Conservation (phyloP, 192 early-diverging fungal genomes). For the Backusella psychrophila region DNA sequence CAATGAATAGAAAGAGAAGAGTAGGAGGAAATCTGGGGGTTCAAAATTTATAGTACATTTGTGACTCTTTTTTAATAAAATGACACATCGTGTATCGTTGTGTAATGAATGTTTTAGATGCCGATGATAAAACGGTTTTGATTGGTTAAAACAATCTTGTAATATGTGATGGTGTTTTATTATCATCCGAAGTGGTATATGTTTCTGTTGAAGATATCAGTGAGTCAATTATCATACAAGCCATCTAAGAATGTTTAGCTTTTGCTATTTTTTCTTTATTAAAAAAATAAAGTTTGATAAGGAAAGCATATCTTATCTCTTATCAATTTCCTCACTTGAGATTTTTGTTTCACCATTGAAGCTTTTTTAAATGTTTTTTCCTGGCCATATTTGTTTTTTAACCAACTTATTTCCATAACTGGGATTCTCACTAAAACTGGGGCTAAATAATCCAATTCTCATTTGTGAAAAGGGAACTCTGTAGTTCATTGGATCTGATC, state of each 20-base stretch:
- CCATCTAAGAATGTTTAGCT: not conserved
- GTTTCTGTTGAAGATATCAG: not conserved
- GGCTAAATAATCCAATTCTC: not conserved
- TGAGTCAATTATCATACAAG: not conserved
- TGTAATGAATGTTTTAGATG: not conserved
- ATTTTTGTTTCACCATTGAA: not conserved
- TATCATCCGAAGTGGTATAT: not conserved
- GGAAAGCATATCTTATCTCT: not conserved
- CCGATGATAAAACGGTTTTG: not conserved
- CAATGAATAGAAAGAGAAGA: constrained; percentile 4
- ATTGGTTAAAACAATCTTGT: not conserved
- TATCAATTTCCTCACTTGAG: not conserved
- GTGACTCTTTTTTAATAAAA: not conserved
- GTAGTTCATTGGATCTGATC: no score
- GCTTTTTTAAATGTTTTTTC: not conserved
- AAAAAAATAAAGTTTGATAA: not conserved
- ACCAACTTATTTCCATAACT: not conserved
- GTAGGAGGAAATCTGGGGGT: not conserved
- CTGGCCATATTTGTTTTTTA: not conserved
- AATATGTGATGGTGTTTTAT: not conserved
- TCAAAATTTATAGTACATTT: not conserved
- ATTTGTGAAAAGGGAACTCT: no score
- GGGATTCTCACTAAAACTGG: not conserved
- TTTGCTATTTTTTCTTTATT: not conserved
- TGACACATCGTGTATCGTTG: not conserved